Conservation (phyloP, 805 yeast species). For the Hanseniaspora nectarophila region DNA sequence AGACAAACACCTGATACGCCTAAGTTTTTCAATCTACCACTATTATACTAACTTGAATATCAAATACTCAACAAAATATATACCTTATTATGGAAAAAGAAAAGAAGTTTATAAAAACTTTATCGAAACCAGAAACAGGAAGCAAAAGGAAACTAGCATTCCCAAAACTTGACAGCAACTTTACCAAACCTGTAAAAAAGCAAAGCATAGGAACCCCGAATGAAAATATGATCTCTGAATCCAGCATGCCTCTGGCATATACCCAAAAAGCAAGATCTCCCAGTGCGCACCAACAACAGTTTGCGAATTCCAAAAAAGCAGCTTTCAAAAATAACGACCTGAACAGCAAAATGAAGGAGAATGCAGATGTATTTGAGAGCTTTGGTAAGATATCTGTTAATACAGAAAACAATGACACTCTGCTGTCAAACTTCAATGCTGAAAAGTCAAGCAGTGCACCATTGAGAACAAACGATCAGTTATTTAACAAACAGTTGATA, state of each 20-base stretch:
- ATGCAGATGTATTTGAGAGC: conserved; percentile 1
- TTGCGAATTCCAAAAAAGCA: not conserved
- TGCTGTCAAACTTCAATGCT: conserved; percentile 7
- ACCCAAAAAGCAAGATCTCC: not conserved
- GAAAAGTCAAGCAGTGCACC: conserved; percentile 11
- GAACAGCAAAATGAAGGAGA: not conserved
- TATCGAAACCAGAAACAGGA: not conserved
- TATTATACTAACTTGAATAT: too few relatives aligned
- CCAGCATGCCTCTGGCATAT: not conserved
- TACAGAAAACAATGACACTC: not conserved
- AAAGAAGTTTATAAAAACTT: not conserved
- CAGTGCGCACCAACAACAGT: not conserved
- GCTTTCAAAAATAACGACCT: too few relatives aligned
- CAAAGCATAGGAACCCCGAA: not conserved
- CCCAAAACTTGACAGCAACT: not conserved
- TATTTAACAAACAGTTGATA: not conserved
- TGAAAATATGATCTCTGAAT: not conserved
- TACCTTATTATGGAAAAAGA: not conserved
- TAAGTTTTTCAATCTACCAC: too few relatives aligned
- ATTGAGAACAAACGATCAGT: not conserved
- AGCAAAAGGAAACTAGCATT: not conserved
- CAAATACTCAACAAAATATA: not conserved
- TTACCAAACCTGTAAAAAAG: not conserved
- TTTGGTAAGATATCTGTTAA: not conserved
- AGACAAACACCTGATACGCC: too few relatives aligned